Evolutionary conservation across 2,329 filamentous ascomycete genomes (phyloP).

Genomic region (Trichophaea hybrida): DNA sequence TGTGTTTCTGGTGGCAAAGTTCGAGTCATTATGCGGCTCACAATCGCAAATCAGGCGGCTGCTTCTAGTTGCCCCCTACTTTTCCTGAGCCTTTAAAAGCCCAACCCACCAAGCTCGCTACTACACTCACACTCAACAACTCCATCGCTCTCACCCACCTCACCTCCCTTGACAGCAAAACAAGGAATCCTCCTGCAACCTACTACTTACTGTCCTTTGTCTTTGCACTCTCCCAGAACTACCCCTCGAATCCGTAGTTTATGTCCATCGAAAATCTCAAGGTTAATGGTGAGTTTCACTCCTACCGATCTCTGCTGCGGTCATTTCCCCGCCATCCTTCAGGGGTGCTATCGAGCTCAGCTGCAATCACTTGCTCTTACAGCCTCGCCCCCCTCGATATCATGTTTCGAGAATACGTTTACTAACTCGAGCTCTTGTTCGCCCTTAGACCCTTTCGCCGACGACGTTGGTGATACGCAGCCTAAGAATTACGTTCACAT

Average conservation of each 20-base stretch:
- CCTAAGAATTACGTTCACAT: constrained; percentile 98
- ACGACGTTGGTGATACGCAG: constrained; percentile 98
- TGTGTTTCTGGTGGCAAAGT: too few species aligned
- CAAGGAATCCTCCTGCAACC: background rate
- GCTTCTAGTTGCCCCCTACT: too few species aligned
- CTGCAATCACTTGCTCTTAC: background rate
- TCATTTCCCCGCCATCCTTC: background rate
- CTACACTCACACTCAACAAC: background rate
- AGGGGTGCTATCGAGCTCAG: constrained; percentile 10
- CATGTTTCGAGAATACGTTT: too few species aligned
- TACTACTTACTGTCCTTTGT: background rate
- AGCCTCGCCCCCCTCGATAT: too few species aligned
- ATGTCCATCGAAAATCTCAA: constrained; percentile 99
- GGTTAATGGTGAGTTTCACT: constrained; percentile 60
- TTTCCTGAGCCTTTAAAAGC: too few species aligned
- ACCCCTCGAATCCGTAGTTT: constrained; percentile 40
- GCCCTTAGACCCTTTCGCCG: constrained; percentile 90
- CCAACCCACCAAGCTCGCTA: background rate
- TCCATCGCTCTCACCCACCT: background rate
- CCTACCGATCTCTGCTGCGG: background rate
- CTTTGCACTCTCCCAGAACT: background rate
- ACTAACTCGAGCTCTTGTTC: constrained; percentile 4
- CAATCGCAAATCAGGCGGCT: too few species aligned
- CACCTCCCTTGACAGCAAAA: background rate
- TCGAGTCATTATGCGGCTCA: too few species aligned